These are phyloP conservation scores for Desmodesmus armatus DNA, from an alignment of 139 green algal species.

Conservation along the genomic window DNA sequence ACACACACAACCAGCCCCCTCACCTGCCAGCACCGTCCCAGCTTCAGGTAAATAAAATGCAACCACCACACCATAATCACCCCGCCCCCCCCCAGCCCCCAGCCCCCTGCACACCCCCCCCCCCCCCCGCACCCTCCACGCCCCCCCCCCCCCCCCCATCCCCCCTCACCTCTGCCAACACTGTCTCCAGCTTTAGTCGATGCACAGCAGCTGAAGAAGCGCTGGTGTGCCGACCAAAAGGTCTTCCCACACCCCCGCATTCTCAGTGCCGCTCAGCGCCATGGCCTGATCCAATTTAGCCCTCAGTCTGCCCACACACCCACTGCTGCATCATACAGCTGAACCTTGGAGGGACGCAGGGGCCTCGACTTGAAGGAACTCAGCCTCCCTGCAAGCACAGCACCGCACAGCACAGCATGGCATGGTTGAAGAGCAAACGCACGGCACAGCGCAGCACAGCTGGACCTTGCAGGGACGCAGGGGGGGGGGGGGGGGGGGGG, in stretches of 20 bases:
- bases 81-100: too few species aligned
- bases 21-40: too few species aligned
- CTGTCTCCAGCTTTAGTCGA: constrained; percentile 84
- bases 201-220: constrained; percentile 95
- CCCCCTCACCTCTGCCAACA: constrained; percentile 69
- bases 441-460: too few species aligned
- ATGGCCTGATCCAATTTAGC: constrained; percentile 59
- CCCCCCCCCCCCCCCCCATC: too few species aligned
- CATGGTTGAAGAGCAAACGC: not conserved
- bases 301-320: constrained; percentile 67
- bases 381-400: constrained; percentile 76
- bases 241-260: constrained; percentile 69
- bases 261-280: constrained; percentile 41
- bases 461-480: constrained; percentile 59
- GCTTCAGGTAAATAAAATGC: too few species aligned
- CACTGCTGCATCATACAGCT: constrained; percentile 81
- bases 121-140: too few species aligned
- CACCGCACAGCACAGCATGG: not conserved
- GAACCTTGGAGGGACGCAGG: constrained; percentile 59
- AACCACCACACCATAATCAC: too few species aligned
- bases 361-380: constrained; percentile 84
- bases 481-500: not conserved
- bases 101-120: too few species aligned
- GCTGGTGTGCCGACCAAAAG: constrained; percentile 86
- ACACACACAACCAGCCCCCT: too few species aligned